Conservation (phyloP, 192 early-diverging fungal genomes). For the Backusella sp. region DNA sequence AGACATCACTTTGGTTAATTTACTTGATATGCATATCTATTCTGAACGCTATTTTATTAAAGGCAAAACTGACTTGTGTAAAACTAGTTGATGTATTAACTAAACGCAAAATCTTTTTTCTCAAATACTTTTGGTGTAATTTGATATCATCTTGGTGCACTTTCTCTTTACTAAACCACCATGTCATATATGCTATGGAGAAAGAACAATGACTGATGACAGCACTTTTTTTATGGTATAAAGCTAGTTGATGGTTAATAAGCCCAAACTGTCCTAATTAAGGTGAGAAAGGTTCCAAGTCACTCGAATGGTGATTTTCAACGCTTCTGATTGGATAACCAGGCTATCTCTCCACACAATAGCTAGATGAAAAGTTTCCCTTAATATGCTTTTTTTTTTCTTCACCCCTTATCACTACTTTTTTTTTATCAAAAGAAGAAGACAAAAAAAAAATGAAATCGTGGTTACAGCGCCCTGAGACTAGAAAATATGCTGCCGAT, state of each 20-base stretch:
- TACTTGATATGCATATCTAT: too few relatives aligned
- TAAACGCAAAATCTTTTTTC: too few relatives aligned
- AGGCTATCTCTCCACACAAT: not conserved
- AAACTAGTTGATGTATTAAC: too few relatives aligned
- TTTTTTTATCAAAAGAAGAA: not conserved
- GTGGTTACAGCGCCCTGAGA: conserved; percentile 37
- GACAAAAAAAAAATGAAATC: conserved; percentile 19
- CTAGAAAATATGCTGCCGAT: conserved; percentile 43
- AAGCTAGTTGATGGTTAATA: not conserved
- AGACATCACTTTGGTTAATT: too few relatives aligned
- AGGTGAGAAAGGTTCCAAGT: not conserved
- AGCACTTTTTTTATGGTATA: not conserved
- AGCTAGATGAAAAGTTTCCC: not conserved
- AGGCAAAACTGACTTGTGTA: too few relatives aligned
- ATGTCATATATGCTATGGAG: too few relatives aligned
- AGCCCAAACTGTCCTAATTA: not conserved
- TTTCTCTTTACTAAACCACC: too few relatives aligned
- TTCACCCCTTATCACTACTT: not conserved
- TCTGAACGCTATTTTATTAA: too few relatives aligned
- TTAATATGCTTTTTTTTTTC: not conserved
- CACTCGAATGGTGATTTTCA: not conserved
- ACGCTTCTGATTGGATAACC: not conserved
- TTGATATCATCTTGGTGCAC: too few relatives aligned
- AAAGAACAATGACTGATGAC: not conserved
- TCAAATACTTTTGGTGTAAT: too few relatives aligned